These are phyloP conservation scores for Clonostachys sp. DNA, from an alignment of 2,329 filamentous ascomycete genomes.

Conservation along the genomic window DNA sequence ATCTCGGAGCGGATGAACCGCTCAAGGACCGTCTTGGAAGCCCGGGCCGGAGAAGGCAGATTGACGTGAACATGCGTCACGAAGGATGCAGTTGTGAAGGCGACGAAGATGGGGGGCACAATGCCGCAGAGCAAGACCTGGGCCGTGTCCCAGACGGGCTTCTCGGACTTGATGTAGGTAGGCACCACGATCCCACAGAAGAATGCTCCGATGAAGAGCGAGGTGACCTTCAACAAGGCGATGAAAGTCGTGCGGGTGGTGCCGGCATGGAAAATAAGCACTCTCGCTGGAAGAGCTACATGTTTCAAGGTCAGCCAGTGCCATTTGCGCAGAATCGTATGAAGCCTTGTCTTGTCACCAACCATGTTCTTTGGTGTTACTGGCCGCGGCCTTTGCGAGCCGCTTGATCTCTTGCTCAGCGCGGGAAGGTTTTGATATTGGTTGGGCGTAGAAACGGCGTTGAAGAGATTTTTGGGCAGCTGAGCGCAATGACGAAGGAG, in stretches of 20 bases:
- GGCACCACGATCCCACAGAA: constrained; percentile 63
- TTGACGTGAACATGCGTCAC: constrained; percentile 69
- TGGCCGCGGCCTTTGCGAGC: background rate
- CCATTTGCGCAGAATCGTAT: too few relatives aligned
- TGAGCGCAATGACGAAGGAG: too few relatives aligned
- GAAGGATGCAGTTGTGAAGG: constrained; percentile 63
- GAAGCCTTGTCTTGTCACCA: background rate
- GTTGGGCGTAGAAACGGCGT: background rate
- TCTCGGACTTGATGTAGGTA: constrained; percentile 40
- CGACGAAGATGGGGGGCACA: constrained; percentile 60
- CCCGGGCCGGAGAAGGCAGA: constrained; percentile 61
- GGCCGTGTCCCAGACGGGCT: constrained; percentile 24
- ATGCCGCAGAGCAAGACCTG: constrained; percentile 53
- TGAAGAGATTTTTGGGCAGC: too few relatives aligned
- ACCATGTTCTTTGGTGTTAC: background rate
- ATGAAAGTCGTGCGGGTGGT: constrained; percentile 62
- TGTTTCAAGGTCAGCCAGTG: too few relatives aligned
- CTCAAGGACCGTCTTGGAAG: constrained; percentile 50
- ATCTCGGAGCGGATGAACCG: constrained; percentile 34
- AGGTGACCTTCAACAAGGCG: constrained; percentile 66
- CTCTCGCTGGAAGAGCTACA: constrained; percentile 46
- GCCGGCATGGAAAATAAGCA: constrained; percentile 75
- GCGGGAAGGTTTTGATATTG: background rate
- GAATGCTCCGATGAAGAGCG: constrained; percentile 63
- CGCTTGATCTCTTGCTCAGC: background rate